Evolutionary conservation across 768 basidiomycete species (phyloP).

Genomic region (Podaxis sp.): DNA sequence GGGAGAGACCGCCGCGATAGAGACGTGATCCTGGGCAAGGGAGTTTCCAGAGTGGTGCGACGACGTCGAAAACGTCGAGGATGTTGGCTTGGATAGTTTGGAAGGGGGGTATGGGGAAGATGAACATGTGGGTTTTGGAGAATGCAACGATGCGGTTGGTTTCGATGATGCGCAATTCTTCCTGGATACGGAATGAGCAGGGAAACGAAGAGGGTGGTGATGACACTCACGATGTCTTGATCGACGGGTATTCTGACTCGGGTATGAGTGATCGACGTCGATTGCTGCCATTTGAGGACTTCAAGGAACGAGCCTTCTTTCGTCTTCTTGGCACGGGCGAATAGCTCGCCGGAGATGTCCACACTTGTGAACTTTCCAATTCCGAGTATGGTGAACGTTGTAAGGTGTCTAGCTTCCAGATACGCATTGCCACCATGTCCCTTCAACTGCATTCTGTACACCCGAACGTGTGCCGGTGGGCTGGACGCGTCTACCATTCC

Average conservation of each 20-base stretch:
- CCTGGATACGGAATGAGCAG: neutral
- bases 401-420: conserved; percentile 11
- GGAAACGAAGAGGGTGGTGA: neutral
- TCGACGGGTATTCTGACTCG: conserved; percentile 15
- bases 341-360: conserved; percentile 11
- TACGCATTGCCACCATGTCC: conserved; percentile 7
- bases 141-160: conserved; percentile 13
- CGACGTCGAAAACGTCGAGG: conserved; percentile 8
- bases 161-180: conserved; percentile 12
- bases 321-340: conserved; percentile 10
- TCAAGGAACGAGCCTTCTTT: conserved; percentile 11
- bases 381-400: conserved; percentile 12
- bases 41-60: conserved; percentile 14
- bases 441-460: conserved; percentile 4
- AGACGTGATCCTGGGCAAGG: conserved; percentile 12
- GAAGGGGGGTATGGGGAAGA: conserved; percentile 13
- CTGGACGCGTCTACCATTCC: conserved; percentile 1
- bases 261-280: conserved; percentile 11
- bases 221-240: conserved; percentile 8
- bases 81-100: conserved; percentile 15
- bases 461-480: conserved; percentile 7
- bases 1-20: conserved; percentile 14
- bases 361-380: conserved; percentile 14
- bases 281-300: conserved; percentile 14
- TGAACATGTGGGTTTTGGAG: conserved; percentile 13